Evolutionary conservation across 768 basidiomycete species (phyloP).

Genomic region (Lactarius deliciosus): DNA sequence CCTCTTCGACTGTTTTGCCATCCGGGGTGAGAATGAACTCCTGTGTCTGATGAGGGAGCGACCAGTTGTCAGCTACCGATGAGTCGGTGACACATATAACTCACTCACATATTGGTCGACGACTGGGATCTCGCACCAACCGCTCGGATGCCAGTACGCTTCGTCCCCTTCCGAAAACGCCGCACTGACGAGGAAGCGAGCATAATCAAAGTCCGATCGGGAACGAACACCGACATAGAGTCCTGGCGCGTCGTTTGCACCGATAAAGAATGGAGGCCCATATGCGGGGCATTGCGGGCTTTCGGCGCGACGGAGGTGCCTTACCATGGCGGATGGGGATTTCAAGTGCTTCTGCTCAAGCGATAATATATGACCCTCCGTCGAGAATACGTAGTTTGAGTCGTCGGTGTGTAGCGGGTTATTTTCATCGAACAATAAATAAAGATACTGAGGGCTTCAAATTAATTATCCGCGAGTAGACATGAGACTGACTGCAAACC

Average conservation of each 20-base stretch:
- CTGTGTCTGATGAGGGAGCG: slow-evolving; percentile 53
- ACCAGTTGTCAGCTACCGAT: slow-evolving; percentile 10
- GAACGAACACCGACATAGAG: slow-evolving; percentile 68
- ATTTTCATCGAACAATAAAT: slow-evolving; percentile 85
- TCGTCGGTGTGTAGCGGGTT: slow-evolving; percentile 72
- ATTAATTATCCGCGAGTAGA: slow-evolving; percentile 2
- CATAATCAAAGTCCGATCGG: slow-evolving; percentile 78
- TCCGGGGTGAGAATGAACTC: slow-evolving; percentile 76
- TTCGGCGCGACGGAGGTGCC: slow-evolving; percentile 60
- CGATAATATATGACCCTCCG: slow-evolving; percentile 88
- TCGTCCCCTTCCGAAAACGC: slow-evolving; percentile 50
- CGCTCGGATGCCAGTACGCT: slow-evolving; percentile 61
- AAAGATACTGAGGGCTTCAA: slow-evolving; percentile 68
- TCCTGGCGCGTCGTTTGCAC: slow-evolving; percentile 41
- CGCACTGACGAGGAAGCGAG: slow-evolving; percentile 63
- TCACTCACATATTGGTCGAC: slow-evolving; percentile 66
- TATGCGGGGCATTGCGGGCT: slow-evolving; percentile 77
- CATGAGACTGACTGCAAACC: slow-evolving; percentile 41
- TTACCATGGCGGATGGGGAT: slow-evolving; percentile 56
- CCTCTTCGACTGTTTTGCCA: slow-evolving; percentile 57
- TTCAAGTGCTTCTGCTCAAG: slow-evolving; percentile 57
- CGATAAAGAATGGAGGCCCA: slow-evolving; percentile 41
- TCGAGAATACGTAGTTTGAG: slow-evolving; percentile 89
- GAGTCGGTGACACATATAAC: slow-evolving; percentile 32
- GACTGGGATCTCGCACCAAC: slow-evolving; percentile 73